Evolutionary conservation across 805 yeast species (phyloP).

Genomic region (Grigorovia humatica): DNA sequence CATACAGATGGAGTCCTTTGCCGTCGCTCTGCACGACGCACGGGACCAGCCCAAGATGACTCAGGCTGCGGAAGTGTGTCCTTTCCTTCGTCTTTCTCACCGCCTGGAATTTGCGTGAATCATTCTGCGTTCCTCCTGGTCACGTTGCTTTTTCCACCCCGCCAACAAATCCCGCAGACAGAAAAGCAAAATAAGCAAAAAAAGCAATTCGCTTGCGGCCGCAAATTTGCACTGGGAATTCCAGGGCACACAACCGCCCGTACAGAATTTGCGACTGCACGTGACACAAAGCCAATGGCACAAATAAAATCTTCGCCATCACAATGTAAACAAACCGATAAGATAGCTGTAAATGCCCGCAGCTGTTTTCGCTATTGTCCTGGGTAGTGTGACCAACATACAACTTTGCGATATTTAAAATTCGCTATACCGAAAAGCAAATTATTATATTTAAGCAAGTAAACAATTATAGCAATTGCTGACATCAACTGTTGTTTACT

Average conservation of each 20-base stretch:
- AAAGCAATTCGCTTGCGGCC: neutral
- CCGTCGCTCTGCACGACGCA: too few species aligned
- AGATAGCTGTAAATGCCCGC: neutral
- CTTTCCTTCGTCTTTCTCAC: too few species aligned
- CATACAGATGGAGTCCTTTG: too few species aligned
- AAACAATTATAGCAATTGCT: neutral
- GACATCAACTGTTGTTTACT: neutral
- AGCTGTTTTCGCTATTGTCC: neutral
- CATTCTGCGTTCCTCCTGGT: neutral
- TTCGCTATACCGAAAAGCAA: neutral
- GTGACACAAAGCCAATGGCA: neutral
- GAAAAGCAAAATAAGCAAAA: neutral
- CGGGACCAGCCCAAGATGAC: too few species aligned
- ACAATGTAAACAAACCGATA: neutral
- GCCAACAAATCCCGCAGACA: neutral
- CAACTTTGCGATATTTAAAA: neutral
- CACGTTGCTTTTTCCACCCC: neutral
- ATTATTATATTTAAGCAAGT: neutral
- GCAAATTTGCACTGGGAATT: neutral
- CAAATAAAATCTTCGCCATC: neutral
- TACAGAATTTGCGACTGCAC: neutral
- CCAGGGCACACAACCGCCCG: neutral
- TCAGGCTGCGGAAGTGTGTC: too few species aligned
- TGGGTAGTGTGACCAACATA: neutral
- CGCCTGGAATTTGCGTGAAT: neutral